A percentile compares a stretch with the other conserved stretches of the same genome.
These are phyloP conservation scores for Chalara sp. DNA, from an alignment of 2,329 filamentous ascomycete genomes.

Conservation along the genomic window DNA sequence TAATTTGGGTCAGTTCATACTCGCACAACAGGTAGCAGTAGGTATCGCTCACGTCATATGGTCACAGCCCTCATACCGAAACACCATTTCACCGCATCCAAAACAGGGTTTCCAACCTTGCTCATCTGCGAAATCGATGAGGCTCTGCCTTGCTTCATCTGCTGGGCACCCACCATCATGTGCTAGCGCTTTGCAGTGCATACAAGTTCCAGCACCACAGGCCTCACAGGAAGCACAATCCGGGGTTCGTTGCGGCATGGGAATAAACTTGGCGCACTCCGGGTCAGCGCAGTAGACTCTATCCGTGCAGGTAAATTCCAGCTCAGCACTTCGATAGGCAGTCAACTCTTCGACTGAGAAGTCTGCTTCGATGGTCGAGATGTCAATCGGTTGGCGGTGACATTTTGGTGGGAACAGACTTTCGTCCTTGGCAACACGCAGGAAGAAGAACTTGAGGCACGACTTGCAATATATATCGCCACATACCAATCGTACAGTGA, in stretches of 20 bases:
- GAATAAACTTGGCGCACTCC: slow-evolving; percentile 14
- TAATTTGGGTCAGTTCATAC: slow-evolving; percentile 8
- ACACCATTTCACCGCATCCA: slow-evolving; percentile 13
- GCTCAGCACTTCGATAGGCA: slow-evolving; percentile 12
- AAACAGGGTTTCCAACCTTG: slow-evolving; percentile 13
- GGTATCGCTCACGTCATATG: slow-evolving; percentile 15
- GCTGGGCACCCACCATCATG: slow-evolving; percentile 11
- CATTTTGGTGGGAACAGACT: slow-evolving; percentile 18
- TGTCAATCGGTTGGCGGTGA: slow-evolving; percentile 13
- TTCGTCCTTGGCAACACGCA: slow-evolving; percentile 18
- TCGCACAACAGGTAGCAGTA: no score
- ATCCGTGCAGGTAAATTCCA: slow-evolving; percentile 16
- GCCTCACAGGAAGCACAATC: slow-evolving; percentile 10
- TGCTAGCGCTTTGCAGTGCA: slow-evolving; percentile 12
- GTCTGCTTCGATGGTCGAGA: slow-evolving; percentile 15
- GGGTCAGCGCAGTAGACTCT: slow-evolving; percentile 16
- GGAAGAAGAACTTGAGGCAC: slow-evolving; percentile 18
- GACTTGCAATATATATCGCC: slow-evolving; percentile 17
- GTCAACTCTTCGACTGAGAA: slow-evolving; percentile 14
- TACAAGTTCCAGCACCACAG: slow-evolving; percentile 13
- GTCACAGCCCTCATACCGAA: slow-evolving; percentile 12
- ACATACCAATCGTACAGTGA: slow-evolving; percentile 14
- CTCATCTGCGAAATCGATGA: slow-evolving; percentile 9
- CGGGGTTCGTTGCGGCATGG: slow-evolving; percentile 4
- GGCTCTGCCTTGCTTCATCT: slow-evolving; percentile 11